Base-by-base conservation (phyloP, 176 grass and related monocot genomes). In the Musa itinerans region DNA sequence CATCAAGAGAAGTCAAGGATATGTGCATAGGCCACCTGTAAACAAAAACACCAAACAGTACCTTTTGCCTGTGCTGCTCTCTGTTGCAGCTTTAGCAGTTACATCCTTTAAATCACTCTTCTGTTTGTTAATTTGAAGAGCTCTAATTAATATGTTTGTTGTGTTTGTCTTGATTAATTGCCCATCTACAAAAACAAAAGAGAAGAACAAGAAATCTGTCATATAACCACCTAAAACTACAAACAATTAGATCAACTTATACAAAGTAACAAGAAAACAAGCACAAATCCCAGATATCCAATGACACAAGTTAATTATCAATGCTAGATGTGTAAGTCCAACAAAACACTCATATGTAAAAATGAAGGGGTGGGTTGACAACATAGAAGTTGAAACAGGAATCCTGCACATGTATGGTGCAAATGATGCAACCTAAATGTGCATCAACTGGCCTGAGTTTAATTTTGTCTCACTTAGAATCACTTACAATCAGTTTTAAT, bases 121-220 rank as follows among this genome's bases (percentile, higher is more conserved):
- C 64, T 89, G 86, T 73, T 96, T 93, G 78, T 81, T 93, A 64
- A 91, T 76, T 78, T 98, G 88, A 55, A 98, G 90, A 91, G 92
- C 81, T 78, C 95, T 98, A 69, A 93, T 98, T 77, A 98, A 89
- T 84, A 98, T 91, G 71, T 98, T 98, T 52, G 88, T 93, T 20
- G 82, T 62, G 85, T 98, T 82, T 14, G 95, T 98, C 73, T 89
- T 78, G 73, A 93, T 93, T 79, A 98, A 65, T 80, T 98, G 90
- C 50, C 81, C 95, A 69, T 89, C 88, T 98, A 76, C 70, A 83
- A 75, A 75, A 86, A 25, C 22, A 67, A 68, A 86, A 22, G 74
- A 6, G 79, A 76, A 65, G 23, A 50, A 10, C 13, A 22, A 24
- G 74, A 78, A 51, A 53, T 56, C 59, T 21, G 1, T 63, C 67